phyloP scores from a whole-genome alignment of 495 filamentous ascomycete species.

The Aspergillus bertholletiae region DNA sequence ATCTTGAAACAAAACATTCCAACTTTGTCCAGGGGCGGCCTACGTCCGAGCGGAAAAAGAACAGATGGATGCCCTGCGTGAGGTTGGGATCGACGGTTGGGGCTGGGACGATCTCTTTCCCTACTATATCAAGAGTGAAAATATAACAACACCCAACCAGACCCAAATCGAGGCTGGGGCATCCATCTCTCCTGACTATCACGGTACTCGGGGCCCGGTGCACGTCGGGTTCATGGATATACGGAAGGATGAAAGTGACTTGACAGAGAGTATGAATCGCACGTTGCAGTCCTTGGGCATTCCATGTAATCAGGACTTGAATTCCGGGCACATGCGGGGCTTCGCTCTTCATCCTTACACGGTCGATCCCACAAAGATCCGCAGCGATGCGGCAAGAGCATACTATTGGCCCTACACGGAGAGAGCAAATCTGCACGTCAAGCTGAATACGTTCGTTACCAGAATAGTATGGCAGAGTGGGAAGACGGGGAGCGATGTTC shows the following conservation, averaged over 20 bases:
- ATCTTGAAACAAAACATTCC: too few relatives aligned
- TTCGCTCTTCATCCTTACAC: conserved; percentile 39
- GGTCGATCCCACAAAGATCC: conserved; percentile 38
- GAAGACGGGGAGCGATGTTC: too few relatives aligned
- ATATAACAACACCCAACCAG: conserved; percentile 29
- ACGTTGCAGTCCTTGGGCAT: conserved; percentile 28
- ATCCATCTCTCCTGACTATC: conserved; percentile 40
- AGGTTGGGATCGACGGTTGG: conserved; percentile 57
- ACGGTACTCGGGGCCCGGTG: conserved; percentile 43
- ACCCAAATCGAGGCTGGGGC: conserved; percentile 37
- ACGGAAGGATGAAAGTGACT: conserved; percentile 10
- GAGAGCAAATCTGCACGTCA: conserved; percentile 27
- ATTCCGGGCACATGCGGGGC: conserved; percentile 36
- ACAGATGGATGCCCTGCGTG: conserved; percentile 50
- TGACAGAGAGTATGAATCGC: conserved; percentile 17
- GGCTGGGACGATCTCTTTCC: conserved; percentile 54
- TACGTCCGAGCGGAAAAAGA: conserved; percentile 32
- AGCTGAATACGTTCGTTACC: conserved; percentile 27
- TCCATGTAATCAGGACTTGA: conserved; percentile 34
- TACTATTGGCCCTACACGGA: conserved; percentile 40
- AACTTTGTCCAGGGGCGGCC: conserved; percentile 43
- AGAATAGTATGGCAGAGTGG: conserved; percentile 37
- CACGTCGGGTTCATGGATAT: conserved; percentile 44
- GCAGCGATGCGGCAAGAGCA: conserved; percentile 48
- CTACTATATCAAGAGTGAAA: conserved; percentile 47